phyloP scores from a whole-genome alignment of 2,329 filamentous ascomycete species.

The Fusarium concolor region DNA sequence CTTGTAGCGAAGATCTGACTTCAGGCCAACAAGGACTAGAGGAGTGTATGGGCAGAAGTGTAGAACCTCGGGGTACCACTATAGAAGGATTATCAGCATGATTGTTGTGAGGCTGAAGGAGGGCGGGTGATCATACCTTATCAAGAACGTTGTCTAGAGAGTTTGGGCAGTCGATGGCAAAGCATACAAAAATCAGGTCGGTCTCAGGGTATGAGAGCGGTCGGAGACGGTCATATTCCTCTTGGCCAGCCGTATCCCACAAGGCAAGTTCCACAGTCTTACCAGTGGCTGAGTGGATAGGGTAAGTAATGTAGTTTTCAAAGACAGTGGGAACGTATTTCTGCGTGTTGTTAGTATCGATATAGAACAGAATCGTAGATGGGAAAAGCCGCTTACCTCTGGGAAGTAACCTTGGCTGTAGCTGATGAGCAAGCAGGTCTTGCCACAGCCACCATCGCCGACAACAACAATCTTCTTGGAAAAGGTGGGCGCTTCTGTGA shows the following conservation, averaged over 20 bases:
- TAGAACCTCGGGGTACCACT: slow-evolving; percentile 99
- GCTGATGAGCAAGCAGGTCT: slow-evolving; percentile 98
- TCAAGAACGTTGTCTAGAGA: slow-evolving; percentile 98
- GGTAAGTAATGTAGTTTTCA: slow-evolving; percentile 99
- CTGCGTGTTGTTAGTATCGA: slow-evolving; percentile 59
- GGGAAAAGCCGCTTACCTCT: slow-evolving; percentile 73
- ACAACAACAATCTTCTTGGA: slow-evolving; percentile 99
- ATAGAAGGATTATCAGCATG: slow-evolving; percentile 17
- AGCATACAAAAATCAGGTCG: slow-evolving; percentile 97
- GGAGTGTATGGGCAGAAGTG: slow-evolving; percentile 99
- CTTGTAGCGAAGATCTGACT: slow-evolving; percentile 96
- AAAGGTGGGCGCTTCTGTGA: slow-evolving; percentile 91
- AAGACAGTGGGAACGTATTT: slow-evolving; percentile 99
- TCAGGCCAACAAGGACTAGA: slow-evolving; percentile 93
- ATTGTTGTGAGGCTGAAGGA: background rate
- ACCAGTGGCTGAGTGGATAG: slow-evolving; percentile 84
- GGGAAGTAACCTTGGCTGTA: slow-evolving; percentile 99
- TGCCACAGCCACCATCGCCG: slow-evolving; percentile 96
- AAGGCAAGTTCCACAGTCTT: slow-evolving; percentile 97
- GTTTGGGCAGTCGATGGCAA: slow-evolving; percentile 98
- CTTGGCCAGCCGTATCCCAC: slow-evolving; percentile 98
- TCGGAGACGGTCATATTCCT: slow-evolving; percentile 96
- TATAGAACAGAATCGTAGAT: background rate
- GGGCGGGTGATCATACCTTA: slow-evolving; percentile 72
- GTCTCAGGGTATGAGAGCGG: slow-evolving; percentile 98